These are phyloP conservation scores for Ceratocystis alfenasii DNA, from an alignment of 2,329 filamentous ascomycete genomes.

Conservation along the genomic window DNA sequence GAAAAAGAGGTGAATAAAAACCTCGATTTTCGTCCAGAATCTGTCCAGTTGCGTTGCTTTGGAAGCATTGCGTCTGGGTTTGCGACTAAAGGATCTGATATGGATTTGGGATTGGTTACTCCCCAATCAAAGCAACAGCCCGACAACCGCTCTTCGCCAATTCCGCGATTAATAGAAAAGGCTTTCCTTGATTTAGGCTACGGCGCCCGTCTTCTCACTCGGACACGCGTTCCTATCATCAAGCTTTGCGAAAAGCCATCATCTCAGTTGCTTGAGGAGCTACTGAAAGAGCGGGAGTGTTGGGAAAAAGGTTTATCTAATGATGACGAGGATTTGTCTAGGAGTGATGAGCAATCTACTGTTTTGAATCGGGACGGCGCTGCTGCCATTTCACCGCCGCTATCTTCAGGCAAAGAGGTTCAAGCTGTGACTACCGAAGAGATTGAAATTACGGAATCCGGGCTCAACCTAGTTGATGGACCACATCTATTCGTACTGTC, in stretches of 20 bases:
- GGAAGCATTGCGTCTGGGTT: constrained; percentile 77
- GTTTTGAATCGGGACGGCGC: not conserved
- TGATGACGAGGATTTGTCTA: constrained; percentile 9
- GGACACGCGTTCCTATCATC: constrained; percentile 75
- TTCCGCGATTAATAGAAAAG: constrained; percentile 66
- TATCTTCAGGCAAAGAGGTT: not conserved
- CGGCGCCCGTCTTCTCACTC: constrained; percentile 64
- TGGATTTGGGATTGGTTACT: constrained; percentile 73
- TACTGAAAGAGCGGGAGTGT: constrained; percentile 53
- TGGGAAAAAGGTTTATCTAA: constrained; percentile 50
- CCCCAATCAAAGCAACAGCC: constrained; percentile 44
- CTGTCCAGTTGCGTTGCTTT: constrained; percentile 63
- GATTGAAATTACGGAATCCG: not conserved
- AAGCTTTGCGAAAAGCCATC: constrained; percentile 68
- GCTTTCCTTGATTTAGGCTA: constrained; percentile 58
- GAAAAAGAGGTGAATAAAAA: constrained; percentile 35
- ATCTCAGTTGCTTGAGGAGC: constrained; percentile 44
- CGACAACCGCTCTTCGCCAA: constrained; percentile 44
- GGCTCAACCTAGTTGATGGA: not conserved
- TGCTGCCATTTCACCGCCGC: not conserved
- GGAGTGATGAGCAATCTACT: not conserved
- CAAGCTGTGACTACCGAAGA: not conserved
- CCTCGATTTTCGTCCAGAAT: constrained; percentile 39
- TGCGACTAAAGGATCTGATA: constrained; percentile 75
- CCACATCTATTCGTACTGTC: constrained; percentile 7